Base-by-base conservation (phyloP, 2,329 filamentous ascomycete genomes). In the Diaporthe sp. region DNA sequence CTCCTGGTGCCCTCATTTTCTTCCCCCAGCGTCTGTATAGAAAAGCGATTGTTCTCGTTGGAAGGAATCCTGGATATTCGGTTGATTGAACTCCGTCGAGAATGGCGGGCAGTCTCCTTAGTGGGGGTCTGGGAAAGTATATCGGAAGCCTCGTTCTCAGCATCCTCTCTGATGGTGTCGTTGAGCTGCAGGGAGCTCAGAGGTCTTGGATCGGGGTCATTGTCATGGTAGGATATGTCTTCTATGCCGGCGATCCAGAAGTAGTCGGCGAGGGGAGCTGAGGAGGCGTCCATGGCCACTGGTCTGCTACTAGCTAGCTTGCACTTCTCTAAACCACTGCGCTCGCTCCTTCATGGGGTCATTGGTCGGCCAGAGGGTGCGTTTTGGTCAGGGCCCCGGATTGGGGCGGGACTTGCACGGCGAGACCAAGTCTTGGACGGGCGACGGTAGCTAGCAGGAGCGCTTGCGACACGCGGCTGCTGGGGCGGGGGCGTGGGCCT, bases 161-260 rank as follows among this genome's bases (percentile, higher is more conserved):
- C 88, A 84, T 93, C 90, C 82, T 93, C 92, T 73, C 86, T 88
- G 78, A 93, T 93, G 72, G 90, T 92, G 28, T 87, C 86, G 75
- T 91, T 90, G 79, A 91, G 86, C 76, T 85, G 84, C 78, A 83
- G 83, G 76, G 78, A 84, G 78, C 81, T 78, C 70, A 84, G 82
- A 58, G 81, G 84, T 71, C 84, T 84, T 31, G 75, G 58, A 49
- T 76, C 73, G 4, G 60, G 73, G 31, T 76, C 75, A 80, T 85
- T 82, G 79, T 93, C 92, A 77, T 91, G 88, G 85, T 93, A 93
- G 74, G 90, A 88, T 79, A 93, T 88, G 77, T 90, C 90, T 84
- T 94, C 92, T 84, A 94, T 88, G 80, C 92, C 92, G 79, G 92
- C 92, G 82, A 94, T 93, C 92, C 92, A 94, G 84, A 94, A 94